A percentile compares a stretch with the other conserved stretches of the same genome.
phyloP scores from a whole-genome alignment of 768 basidiomycete species.

The Calvatia gigantea region DNA sequence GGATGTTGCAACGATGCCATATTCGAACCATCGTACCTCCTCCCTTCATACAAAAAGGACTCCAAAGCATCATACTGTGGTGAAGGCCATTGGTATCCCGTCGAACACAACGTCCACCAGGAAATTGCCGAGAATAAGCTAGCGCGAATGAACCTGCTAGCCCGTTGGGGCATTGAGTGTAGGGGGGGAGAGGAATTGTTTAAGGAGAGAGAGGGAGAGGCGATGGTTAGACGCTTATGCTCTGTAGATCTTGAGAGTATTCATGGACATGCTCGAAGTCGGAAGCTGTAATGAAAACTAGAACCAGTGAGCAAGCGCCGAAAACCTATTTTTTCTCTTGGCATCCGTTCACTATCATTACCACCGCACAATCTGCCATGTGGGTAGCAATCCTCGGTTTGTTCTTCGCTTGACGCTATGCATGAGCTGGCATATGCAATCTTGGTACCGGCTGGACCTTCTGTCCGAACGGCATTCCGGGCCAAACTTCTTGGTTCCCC shows the following conservation, averaged over 20 bases:
- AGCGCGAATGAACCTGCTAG: not conserved
- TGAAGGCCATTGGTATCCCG: constrained; percentile 16
- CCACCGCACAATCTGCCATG: too few relatives aligned
- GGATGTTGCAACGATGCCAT: constrained; percentile 18
- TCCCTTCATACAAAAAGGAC: constrained; percentile 17
- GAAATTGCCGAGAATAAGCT: not conserved
- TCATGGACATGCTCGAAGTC: not conserved
- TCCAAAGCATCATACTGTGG: constrained; percentile 18
- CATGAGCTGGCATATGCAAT: too few relatives aligned
- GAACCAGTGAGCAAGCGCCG: too few relatives aligned
- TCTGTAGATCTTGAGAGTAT: not conserved
- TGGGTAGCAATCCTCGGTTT: too few relatives aligned
- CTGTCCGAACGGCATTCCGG: too few relatives aligned
- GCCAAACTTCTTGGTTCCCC: too few relatives aligned
- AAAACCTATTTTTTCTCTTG: too few relatives aligned
- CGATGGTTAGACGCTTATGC: not conserved
- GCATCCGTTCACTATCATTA: not conserved
- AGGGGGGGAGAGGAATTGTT: not conserved
- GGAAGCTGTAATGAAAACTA: not conserved
- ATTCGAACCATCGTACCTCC: constrained; percentile 15
- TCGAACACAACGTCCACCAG: not conserved
- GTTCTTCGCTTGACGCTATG: too few relatives aligned
- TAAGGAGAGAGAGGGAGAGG: not conserved
- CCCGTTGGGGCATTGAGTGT: not conserved
- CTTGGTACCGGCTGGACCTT: too few relatives aligned